These are phyloP conservation scores for Fusarium sp. DNA, from an alignment of 2,329 filamentous ascomycete genomes.

Conservation along the genomic window DNA sequence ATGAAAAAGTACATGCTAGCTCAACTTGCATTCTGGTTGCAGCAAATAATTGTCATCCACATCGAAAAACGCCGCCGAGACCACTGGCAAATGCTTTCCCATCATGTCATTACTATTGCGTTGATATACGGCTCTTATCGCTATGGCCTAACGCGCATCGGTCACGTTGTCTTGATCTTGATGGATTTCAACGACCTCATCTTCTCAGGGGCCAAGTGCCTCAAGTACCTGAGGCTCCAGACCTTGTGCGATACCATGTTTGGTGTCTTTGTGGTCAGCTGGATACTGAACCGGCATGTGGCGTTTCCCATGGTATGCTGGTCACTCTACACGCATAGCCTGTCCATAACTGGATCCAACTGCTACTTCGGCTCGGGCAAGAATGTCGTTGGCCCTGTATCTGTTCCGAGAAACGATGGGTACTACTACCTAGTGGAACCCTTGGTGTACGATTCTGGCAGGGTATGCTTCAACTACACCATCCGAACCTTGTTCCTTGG, in stretches of 20 bases:
- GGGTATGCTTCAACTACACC: constrained; percentile 79
- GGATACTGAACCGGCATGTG: constrained; percentile 84
- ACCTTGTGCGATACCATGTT: constrained; percentile 83
- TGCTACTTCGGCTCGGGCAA: constrained; percentile 72
- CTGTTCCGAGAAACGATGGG: constrained; percentile 54
- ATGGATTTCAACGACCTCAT: constrained; percentile 88
- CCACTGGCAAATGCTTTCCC: constrained; percentile 92
- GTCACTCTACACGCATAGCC: constrained; percentile 58
- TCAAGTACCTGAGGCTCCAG: constrained; percentile 86
- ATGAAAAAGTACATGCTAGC: constrained; percentile 90
- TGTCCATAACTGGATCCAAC: constrained; percentile 55
- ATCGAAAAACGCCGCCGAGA: constrained; percentile 95
- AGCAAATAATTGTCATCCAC: constrained; percentile 92
- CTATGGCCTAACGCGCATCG: constrained; percentile 86
- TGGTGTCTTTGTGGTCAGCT: constrained; percentile 84
- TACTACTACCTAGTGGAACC: constrained; percentile 75
- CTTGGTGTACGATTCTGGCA: constrained; percentile 73
- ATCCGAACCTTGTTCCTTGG: constrained; percentile 82
- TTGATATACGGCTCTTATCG: constrained; percentile 85
- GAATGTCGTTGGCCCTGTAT: constrained; percentile 62
- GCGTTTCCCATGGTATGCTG: constrained; percentile 82
- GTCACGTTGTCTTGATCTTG: constrained; percentile 84
- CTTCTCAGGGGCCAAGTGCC: constrained; percentile 79
- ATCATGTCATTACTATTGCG: constrained; percentile 87
- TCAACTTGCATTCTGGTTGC: constrained; percentile 91